Evolutionary conservation across 2,329 filamentous ascomycete species (phyloP).

Genomic region (Byssothecium circinans): DNA sequence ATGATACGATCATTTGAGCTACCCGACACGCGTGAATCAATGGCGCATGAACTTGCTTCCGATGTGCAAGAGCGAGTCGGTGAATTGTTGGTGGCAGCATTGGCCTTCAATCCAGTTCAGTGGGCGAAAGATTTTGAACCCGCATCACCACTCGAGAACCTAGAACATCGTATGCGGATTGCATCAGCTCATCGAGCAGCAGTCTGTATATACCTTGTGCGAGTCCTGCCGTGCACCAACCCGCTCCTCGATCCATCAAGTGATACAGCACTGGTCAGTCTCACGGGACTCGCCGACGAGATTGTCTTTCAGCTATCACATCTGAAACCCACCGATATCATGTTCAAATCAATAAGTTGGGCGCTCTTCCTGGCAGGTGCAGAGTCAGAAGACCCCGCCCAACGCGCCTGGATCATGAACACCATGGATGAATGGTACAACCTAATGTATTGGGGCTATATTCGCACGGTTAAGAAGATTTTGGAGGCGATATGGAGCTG

Average conservation of each 20-base stretch:
- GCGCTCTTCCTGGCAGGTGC: slow-evolving; percentile 61
- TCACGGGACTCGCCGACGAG: slow-evolving; percentile 49
- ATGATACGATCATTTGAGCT: slow-evolving; percentile 43
- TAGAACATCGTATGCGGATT: slow-evolving; percentile 39
- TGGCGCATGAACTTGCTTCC: slow-evolving; percentile 10
- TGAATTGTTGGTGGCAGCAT: slow-evolving; percentile 26
- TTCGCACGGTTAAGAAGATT: slow-evolving; percentile 39
- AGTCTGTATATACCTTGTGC: slow-evolving; percentile 45
- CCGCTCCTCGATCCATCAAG: slow-evolving; percentile 44
- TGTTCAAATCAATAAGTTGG: slow-evolving; percentile 65
- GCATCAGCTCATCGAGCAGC: slow-evolving; percentile 44
- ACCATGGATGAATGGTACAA: slow-evolving; percentile 42
- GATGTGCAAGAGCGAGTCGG: slow-evolving; percentile 30
- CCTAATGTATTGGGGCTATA: slow-evolving; percentile 43
- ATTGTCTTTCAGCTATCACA: slow-evolving; percentile 56
- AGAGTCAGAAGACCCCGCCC: slow-evolving; percentile 53
- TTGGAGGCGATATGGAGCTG: slow-evolving; percentile 40
- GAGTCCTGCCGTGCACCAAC: slow-evolving; percentile 34
- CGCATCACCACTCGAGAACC: slow-evolving; percentile 37
- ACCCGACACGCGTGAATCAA: slow-evolving; percentile 23
- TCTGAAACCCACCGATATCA: slow-evolving; percentile 52
- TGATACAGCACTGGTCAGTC: slow-evolving; percentile 40
- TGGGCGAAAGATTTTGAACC: slow-evolving; percentile 38
- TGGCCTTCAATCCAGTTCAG: slow-evolving; percentile 33
- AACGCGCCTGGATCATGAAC: slow-evolving; percentile 56